Conservation (phyloP, 495 filamentous ascomycete genomes). For the Xylaria scruposa region DNA sequence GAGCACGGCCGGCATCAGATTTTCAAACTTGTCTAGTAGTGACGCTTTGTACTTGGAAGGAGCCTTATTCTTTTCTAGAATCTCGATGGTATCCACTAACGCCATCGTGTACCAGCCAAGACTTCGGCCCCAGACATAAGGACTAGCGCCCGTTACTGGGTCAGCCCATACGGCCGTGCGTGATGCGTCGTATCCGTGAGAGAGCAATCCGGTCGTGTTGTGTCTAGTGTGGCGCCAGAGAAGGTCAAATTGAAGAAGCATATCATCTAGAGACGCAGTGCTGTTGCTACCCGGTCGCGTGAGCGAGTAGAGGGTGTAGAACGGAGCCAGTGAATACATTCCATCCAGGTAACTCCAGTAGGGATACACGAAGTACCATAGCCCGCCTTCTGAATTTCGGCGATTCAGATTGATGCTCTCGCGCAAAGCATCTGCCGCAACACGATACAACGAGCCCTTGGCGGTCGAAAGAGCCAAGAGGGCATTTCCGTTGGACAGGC, state of each 20-base stretch:
- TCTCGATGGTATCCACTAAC: slow-evolving; percentile 61
- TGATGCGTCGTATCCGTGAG: slow-evolving; percentile 65
- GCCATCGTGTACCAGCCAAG: slow-evolving; percentile 68
- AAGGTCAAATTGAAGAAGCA: slow-evolving; percentile 59
- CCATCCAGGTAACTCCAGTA: slow-evolving; percentile 58
- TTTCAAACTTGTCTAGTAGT: slow-evolving; percentile 39
- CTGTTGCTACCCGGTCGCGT: slow-evolving; percentile 34
- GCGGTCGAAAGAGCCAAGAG: slow-evolving; percentile 43
- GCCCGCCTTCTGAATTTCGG: slow-evolving; percentile 47
- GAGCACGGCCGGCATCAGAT: slow-evolving; percentile 37
- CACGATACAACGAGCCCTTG: slow-evolving; percentile 36
- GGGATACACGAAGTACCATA: slow-evolving; percentile 55
- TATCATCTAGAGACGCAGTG: slow-evolving; percentile 43
- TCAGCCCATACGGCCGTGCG: slow-evolving; percentile 62
- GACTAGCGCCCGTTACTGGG: slow-evolving; percentile 59
- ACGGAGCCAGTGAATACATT: slow-evolving; percentile 53
- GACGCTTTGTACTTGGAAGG: slow-evolving; percentile 25
- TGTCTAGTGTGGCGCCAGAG: slow-evolving; percentile 57
- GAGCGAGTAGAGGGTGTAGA: slow-evolving; percentile 37
- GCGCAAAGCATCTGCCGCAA: slow-evolving; percentile 43
- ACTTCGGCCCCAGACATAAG: slow-evolving; percentile 64
- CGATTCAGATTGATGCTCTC: slow-evolving; percentile 49
- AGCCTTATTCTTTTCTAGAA: slow-evolving; percentile 41
- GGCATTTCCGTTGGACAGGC: slow-evolving; percentile 46
- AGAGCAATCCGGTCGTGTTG: slow-evolving; percentile 52